Evolutionary conservation across 2,329 filamentous ascomycete genomes (phyloP), one percentile per base, ranked within the genome.

Genomic region (Colletotrichum sp.): DNA sequence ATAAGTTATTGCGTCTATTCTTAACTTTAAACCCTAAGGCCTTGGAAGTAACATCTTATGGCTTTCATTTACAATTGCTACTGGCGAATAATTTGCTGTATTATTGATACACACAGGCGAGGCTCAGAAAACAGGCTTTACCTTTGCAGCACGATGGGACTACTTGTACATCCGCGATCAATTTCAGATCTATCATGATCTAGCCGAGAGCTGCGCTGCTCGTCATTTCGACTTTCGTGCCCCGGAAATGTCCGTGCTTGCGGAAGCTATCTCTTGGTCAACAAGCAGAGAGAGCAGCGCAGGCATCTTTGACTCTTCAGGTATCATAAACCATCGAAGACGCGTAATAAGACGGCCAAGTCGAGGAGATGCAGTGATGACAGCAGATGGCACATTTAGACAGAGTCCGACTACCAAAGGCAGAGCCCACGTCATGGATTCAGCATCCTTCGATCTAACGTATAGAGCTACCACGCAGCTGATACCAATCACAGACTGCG

Each of bases 41-140:
- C 9, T 49, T n/a, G 5, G 1, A 8, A 39, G 30, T 30, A 10
- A 10, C 4, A 4, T 32, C 30, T 32, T 10, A 10, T 32, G 3
- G 3, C 6, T 28, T 28, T 18, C 16, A 18, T 9, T 18, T 1
- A 39, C 36, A 44, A 1, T 44, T 0, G 9, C 9, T n/a, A 44
- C 9, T 1, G 39, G 1, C 9, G 0, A 6, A 12, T 3, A 6
- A 2, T n/a, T n/a, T n/a, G 0, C 1, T 44, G 5, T n/a, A 18
- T 10, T 9, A 44, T 18, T 39, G 8, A 39, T 6, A 39, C 16
- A 5, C 6, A 16, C 1, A 36, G 34, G 3, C 13, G 13, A 36
- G 34, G 6, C 34, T 8, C 34, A 16, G 13, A 8, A 16, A 4
- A 36, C 30, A 30, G 9, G 30, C 1, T 30, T 30, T 30, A 10